These are phyloP conservation scores for Cladosporium sp. DNA, from an alignment of 2,329 filamentous ascomycete species.

Conservation along the genomic window DNA sequence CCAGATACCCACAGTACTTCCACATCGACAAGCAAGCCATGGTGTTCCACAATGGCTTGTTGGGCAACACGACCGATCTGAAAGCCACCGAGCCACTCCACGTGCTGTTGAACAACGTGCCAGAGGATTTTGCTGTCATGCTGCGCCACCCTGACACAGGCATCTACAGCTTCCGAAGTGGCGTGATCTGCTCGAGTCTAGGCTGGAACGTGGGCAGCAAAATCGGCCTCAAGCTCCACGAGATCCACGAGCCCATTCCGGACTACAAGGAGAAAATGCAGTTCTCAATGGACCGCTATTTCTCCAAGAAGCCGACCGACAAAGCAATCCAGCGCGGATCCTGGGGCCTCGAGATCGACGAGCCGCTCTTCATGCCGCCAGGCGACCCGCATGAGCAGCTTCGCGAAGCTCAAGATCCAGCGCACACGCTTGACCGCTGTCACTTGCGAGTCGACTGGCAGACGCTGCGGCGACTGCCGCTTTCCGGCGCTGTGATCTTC, in stretches of 20 bases:
- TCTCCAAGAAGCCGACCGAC: constrained; percentile 69
- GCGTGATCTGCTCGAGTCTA: constrained; percentile 71
- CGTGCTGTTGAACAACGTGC: constrained; percentile 70
- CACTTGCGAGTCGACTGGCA: constrained; percentile 83
- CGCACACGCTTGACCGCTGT: constrained; percentile 56
- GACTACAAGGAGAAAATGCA: constrained; percentile 87
- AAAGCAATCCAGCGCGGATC: constrained; percentile 78
- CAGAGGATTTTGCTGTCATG: constrained; percentile 79
- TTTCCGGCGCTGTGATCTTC: constrained; percentile 73
- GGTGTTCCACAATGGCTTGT: constrained; percentile 64
- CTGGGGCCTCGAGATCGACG: constrained; percentile 74
- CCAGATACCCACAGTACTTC: constrained; percentile 74
- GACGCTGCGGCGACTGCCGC: constrained; percentile 71
- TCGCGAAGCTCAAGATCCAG: constrained; percentile 54
- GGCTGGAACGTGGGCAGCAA: constrained; percentile 77
- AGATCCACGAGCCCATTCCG: constrained; percentile 71
- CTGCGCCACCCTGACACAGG: constrained; percentile 68
- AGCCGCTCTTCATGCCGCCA: constrained; percentile 70
- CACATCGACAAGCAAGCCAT: constrained; percentile 51
- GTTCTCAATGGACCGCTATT: constrained; percentile 84
- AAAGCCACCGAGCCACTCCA: constrained; percentile 59
- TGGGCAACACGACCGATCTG: constrained; percentile 61
- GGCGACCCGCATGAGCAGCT: constrained; percentile 61
- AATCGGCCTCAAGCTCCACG: constrained; percentile 64
- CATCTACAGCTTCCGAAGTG: constrained; percentile 69